A percentile compares a stretch with the other conserved stretches of the same genome.
Conservation (phyloP, 1,139 yeast species). For the Pneumocystis oryctolagi region DNA sequence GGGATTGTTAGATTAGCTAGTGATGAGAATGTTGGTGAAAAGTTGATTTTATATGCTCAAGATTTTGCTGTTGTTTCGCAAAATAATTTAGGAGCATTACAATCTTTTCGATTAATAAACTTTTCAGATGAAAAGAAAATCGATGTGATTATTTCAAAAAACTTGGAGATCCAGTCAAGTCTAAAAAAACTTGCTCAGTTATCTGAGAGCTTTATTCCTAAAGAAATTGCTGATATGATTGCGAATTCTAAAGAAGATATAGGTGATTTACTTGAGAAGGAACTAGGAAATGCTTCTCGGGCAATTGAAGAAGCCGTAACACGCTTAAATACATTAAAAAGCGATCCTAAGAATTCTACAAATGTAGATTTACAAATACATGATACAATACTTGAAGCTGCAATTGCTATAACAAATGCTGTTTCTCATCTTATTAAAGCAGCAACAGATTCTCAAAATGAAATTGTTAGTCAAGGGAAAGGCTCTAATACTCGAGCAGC, state of each 20-base stretch:
- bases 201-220: constrained; percentile 46
- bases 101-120: constrained; percentile 37
- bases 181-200: constrained; percentile 45
- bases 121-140: constrained; percentile 52
- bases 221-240: constrained; percentile 17
- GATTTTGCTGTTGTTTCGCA: constrained; percentile 49
- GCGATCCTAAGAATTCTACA: constrained; percentile 37
- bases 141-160: constrained; percentile 62
- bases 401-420: constrained; percentile 69
- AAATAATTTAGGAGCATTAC: constrained; percentile 44
- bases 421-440: constrained; percentile 58
- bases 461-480: constrained; percentile 59
- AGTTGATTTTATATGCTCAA: constrained; percentile 36
- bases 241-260: constrained; percentile 36
- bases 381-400: constrained; percentile 63
- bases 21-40: constrained; percentile 35
- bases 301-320: constrained; percentile 54
- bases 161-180: constrained; percentile 56
- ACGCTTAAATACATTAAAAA: constrained; percentile 41
- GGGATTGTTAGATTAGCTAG: constrained; percentile 48
- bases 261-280: constrained; percentile 55
- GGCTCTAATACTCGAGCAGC: constrained; percentile 57
- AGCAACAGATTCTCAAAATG: constrained; percentile 70
- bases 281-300: constrained; percentile 56
- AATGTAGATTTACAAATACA: constrained; percentile 57